phyloP scores from a whole-genome alignment of 2,329 filamentous ascomycete species.

The Catunica adiposa region DNA sequence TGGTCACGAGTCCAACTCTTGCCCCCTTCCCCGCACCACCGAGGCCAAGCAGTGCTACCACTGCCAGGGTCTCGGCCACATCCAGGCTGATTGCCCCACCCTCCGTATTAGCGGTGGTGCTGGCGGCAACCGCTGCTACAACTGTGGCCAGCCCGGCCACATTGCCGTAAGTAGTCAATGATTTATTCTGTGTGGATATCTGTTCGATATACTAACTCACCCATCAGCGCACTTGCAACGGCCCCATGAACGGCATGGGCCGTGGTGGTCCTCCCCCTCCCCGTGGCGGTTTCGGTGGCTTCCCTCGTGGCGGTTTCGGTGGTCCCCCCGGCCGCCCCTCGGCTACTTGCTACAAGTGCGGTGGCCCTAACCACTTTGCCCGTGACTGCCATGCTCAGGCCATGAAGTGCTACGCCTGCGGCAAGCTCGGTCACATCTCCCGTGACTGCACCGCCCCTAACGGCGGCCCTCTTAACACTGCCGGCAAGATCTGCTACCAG shows the following conservation, averaged over 20 bases:
- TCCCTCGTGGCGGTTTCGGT: conserved; percentile 56
- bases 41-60: conserved; percentile 99
- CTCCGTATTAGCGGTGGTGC: conserved; percentile 74
- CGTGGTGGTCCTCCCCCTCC: conserved; percentile 45
- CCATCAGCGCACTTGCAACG: conserved; percentile 54
- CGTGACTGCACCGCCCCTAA: conserved; percentile 92
- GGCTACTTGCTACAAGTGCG: conserved; percentile 59
- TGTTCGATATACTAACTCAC: neutral
- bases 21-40: conserved; percentile 88
- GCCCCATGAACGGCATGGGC: conserved; percentile 53
- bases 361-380: conserved; percentile 91
- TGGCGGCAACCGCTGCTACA: conserved; percentile 83
- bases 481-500: conserved; percentile 96
- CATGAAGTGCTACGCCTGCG: conserved; percentile 97
- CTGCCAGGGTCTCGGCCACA: conserved; percentile 94
- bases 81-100: conserved; percentile 97
- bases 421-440: conserved; percentile 87
- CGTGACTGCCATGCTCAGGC: conserved; percentile 96
- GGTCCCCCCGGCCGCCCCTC: conserved; percentile 43
- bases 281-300: conserved; percentile 53
- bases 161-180: conserved; percentile 51
- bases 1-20: conserved; percentile 94
- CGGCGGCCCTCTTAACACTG: conserved; percentile 85
- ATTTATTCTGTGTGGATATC: neutral
- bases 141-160: conserved; percentile 84